phyloP scores from a whole-genome alignment of 2,329 filamentous ascomycete genomes.

The Fusarium floridanum region DNA sequence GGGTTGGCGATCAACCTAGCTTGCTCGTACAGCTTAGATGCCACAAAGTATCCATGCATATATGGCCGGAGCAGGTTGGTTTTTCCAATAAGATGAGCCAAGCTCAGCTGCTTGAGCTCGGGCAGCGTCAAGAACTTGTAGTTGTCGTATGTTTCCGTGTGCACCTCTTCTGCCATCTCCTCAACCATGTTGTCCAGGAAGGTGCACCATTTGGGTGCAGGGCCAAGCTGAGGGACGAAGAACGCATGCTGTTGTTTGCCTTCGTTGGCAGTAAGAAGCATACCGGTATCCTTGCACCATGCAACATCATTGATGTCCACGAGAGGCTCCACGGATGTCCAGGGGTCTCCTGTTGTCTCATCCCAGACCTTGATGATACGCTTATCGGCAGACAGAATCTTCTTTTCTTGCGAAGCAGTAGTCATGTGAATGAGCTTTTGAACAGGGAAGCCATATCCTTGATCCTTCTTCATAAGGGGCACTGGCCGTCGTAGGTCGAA shows the following conservation, averaged over 20 bases:
- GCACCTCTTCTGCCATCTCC: constrained; percentile 91
- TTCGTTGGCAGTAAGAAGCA: constrained; percentile 97
- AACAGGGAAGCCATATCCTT: constrained; percentile 94
- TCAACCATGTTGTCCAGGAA: constrained; percentile 98
- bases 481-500: constrained; percentile 92
- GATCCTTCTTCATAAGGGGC: constrained; percentile 90
- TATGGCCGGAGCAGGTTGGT: constrained; percentile 92
- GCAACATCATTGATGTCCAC: constrained; percentile 96
- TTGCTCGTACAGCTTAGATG: constrained; percentile 94
- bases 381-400: constrained; percentile 93
- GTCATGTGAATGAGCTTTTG: constrained; percentile 84
- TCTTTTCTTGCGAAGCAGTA: constrained; percentile 81
- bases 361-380: constrained; percentile 98
- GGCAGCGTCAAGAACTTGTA: constrained; percentile 96
- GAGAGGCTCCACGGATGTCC: constrained; percentile 94
- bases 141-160: constrained; percentile 93
- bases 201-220: constrained; percentile 93
- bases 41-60: constrained; percentile 99
- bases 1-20: constrained; percentile 93
- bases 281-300: constrained; percentile 92
- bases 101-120: constrained; percentile 85
- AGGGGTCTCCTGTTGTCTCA: constrained; percentile 82
- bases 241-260: constrained; percentile 95
- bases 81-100: constrained; percentile 90
- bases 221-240: constrained; percentile 92